Percentiles rank a stretch among this genome's conserved stretches.
Conservation (phyloP, 495 filamentous ascomycete genomes). For the Hapsidospora chrysogenum region DNA sequence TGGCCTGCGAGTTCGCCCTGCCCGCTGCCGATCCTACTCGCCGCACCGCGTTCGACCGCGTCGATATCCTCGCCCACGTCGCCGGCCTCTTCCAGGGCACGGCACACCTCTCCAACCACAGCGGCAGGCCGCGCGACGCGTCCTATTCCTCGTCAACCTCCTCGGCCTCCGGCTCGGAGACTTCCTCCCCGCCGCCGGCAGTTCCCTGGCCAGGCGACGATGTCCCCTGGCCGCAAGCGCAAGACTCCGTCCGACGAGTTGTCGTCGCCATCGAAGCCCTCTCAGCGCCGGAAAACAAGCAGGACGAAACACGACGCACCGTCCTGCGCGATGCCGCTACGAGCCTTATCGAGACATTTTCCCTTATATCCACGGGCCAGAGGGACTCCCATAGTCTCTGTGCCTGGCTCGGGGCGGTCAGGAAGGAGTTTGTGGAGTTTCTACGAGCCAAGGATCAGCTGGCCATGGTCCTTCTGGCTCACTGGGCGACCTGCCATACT, state of each 20-base stretch:
- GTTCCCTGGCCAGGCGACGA: not conserved
- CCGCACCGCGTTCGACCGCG: not conserved
- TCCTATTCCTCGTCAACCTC: too few species aligned
- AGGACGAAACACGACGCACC: not conserved
- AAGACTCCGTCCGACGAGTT: not conserved
- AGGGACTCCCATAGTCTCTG: not conserved
- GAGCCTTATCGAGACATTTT: not conserved
- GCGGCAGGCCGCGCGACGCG: not conserved
- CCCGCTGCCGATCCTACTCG: not conserved
- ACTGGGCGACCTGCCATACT: not conserved
- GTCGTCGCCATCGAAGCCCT: not conserved
- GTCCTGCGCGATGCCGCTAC: not conserved
- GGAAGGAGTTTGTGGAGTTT: not conserved
- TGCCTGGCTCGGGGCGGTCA: not conserved
- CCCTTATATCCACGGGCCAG: not conserved
- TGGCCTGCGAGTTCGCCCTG: not conserved
- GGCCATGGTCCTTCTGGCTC: not conserved
- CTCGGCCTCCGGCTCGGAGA: too few species aligned
- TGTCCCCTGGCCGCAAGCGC: not conserved
- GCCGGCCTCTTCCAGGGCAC: not conserved
- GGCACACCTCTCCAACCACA: not conserved
- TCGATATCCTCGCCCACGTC: not conserved
- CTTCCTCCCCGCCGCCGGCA: not conserved
- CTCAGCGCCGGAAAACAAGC: not conserved
- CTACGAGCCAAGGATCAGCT: not conserved